Percentiles rank a stretch among this genome's conserved stretches.
Evolutionary conservation across 306 rosid species (phyloP).

Genomic region (Lathyrus sativus): DNA sequence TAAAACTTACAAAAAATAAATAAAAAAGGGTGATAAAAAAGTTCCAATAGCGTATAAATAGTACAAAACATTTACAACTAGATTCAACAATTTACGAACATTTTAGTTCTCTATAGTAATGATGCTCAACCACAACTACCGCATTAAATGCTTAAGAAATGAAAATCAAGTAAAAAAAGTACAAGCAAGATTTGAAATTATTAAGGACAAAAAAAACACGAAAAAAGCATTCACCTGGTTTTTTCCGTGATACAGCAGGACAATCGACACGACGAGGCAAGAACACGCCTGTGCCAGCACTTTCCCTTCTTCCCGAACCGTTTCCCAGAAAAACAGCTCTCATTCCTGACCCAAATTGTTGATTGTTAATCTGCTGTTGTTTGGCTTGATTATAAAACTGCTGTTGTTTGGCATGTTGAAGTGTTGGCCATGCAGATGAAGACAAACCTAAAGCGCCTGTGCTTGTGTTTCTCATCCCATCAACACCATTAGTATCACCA

Average conservation of each 20-base stretch:
- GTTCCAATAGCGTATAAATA: not conserved
- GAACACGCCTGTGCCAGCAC: slow-evolving; percentile 90
- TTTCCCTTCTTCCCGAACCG: slow-evolving; percentile 46
- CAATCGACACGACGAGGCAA: slow-evolving; percentile 63
- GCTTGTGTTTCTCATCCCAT: slow-evolving; percentile 27
- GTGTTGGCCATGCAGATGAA: slow-evolving; percentile 72
- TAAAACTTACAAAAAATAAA: not conserved
- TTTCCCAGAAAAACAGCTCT: slow-evolving; percentile 55
- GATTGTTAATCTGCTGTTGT: slow-evolving; percentile 19
- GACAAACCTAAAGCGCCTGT: slow-evolving; percentile 44
- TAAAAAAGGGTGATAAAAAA: not conserved
- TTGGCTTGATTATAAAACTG: slow-evolving; percentile 38
- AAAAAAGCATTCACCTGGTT: slow-evolving; percentile 49
- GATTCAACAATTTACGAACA: not conserved
- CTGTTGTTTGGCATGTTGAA: slow-evolving; percentile 53
- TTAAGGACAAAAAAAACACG: not conserved
- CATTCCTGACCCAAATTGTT: slow-evolving; percentile 51
- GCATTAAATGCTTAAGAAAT: not conserved
- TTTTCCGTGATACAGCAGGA: slow-evolving; percentile 51
- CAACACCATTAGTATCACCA: slow-evolving; percentile 11
- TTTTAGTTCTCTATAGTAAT: not conserved
- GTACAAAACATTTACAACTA: slow-evolving; percentile 26
- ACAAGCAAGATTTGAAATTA: not conserved
- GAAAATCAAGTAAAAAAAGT: not conserved
- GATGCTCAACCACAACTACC: slow-evolving; percentile 32